Percentiles rank a stretch among this genome's conserved stretches.
These are phyloP conservation scores for Nannochloropsis granulata DNA, from an alignment of 108 stramenopile species.

Conservation along the genomic window DNA sequence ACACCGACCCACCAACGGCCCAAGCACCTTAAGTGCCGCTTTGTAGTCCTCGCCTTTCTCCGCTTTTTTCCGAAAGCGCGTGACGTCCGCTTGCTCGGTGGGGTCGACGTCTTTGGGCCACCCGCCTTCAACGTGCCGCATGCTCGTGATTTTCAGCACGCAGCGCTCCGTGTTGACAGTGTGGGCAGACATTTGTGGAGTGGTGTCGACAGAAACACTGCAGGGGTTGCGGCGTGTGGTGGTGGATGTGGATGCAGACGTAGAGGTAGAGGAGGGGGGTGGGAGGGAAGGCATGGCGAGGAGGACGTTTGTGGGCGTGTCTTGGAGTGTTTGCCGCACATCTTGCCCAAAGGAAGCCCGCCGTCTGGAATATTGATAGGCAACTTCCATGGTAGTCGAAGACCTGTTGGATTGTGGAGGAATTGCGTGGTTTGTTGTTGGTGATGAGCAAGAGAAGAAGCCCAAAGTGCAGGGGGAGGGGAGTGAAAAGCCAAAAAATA, in stretches of 20 bases:
- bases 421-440: neutral
- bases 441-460: neutral
- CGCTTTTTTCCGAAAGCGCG: slow-evolving; percentile 60
- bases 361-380: neutral
- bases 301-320: neutral
- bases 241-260: neutral
- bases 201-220: slow-evolving; percentile 18
- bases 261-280: neutral
- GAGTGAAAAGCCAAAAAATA: no score
- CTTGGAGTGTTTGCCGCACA: neutral
- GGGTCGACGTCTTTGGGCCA: slow-evolving; percentile 78
- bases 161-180: slow-evolving; percentile 60
- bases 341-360: neutral
- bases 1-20: slow-evolving; percentile 54
- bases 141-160: slow-evolving; percentile 48
- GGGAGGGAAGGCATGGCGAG: neutral
- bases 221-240: neutral
- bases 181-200: slow-evolving; percentile 42
- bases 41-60: slow-evolving; percentile 71
- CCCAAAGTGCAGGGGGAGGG: neutral
- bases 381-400: neutral
- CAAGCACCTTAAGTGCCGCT: slow-evolving; percentile 50
- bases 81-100: slow-evolving; percentile 59
- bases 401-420: neutral
- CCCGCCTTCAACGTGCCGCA: slow-evolving; percentile 67